Conservation (phyloP, 73 alveolate species). For the Paramecium sexaurelia region DNA sequence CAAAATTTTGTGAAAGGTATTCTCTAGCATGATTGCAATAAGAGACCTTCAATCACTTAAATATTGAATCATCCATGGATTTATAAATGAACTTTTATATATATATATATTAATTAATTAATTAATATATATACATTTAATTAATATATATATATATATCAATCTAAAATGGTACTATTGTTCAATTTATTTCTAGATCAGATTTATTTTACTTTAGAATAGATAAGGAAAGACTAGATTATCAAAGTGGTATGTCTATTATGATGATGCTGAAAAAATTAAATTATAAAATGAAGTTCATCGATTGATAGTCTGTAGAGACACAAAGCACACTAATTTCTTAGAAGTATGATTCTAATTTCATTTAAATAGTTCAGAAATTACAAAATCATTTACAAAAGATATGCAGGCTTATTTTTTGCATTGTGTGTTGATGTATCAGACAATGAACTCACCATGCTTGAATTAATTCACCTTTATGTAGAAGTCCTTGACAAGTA, state of each 20-base stretch:
- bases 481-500: conserved; percentile 96
- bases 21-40: conserved; percentile 20
- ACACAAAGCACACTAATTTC: conserved; percentile 94
- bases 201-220: conserved; percentile 95
- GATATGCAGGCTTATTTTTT: conserved; percentile 98
- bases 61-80: conserved; percentile 24
- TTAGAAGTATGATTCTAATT: conserved; percentile 74
- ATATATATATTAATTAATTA: neutral
- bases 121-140: too few relatives aligned
- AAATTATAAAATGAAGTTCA: conserved; percentile 87
- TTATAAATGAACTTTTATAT: neutral
- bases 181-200: conserved; percentile 62
- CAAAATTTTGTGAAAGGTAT: neutral
- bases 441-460: conserved; percentile 96
- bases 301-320: conserved; percentile 90
- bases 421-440: conserved; percentile 96
- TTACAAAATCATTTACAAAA: conserved; percentile 91
- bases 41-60: neutral
- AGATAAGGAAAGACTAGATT: conserved; percentile 97
- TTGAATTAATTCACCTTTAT: conserved; percentile 95
- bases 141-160: too few relatives aligned
- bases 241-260: conserved; percentile 96
- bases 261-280: conserved; percentile 80
- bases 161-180: neutral
- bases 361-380: conserved; percentile 73